Evolutionary conservation across 352 stramenopile genomes (phyloP).

Genomic region (Elongisporangium prolatum): DNA sequence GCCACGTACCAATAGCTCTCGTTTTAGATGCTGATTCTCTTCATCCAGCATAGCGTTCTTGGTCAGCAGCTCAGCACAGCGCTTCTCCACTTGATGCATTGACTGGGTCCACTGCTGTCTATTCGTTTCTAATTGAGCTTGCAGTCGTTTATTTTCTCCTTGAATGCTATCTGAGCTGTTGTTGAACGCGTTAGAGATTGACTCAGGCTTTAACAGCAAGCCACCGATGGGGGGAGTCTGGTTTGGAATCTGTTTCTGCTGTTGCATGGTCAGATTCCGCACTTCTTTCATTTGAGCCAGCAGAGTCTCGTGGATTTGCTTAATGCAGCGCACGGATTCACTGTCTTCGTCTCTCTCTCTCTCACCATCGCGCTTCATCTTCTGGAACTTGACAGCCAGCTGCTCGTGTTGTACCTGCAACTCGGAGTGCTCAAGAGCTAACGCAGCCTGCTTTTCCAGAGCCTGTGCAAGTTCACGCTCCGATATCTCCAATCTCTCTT

Average conservation of each 20-base stretch:
- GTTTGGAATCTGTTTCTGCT: slow-evolving; percentile 12
- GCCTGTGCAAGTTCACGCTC: slow-evolving; percentile 11
- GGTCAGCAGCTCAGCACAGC: slow-evolving; percentile 55
- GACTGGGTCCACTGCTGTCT: slow-evolving; percentile 37
- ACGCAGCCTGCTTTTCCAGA: slow-evolving; percentile 12
- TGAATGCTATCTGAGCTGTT: slow-evolving; percentile 4
- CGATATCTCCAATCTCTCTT: slow-evolving; percentile 5
- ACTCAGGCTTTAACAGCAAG: no score
- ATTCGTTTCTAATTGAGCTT: slow-evolving; percentile 23
- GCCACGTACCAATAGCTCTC: no score
- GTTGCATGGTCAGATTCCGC: slow-evolving; percentile 17
- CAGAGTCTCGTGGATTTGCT: slow-evolving; percentile 37
- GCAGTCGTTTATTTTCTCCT: slow-evolving; percentile 30
- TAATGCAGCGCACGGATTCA: slow-evolving; percentile 12
- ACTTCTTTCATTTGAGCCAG: slow-evolving; percentile 39
- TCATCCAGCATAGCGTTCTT: slow-evolving; percentile 72
- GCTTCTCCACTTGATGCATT: slow-evolving; percentile 49
- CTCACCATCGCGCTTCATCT: slow-evolving; percentile 5
- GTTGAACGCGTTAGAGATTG: no score
- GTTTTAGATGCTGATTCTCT: slow-evolving; percentile 41
- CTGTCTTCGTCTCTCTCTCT: slow-evolving; percentile 7
- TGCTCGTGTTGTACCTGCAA: slow-evolving; percentile 13
- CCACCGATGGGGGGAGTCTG: no score
- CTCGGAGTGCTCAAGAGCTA: slow-evolving; percentile 13
- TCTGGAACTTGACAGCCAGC: slow-evolving; percentile 5